phyloP scores from a whole-genome alignment of 257 asterid species.

The Prunella vulgaris region DNA sequence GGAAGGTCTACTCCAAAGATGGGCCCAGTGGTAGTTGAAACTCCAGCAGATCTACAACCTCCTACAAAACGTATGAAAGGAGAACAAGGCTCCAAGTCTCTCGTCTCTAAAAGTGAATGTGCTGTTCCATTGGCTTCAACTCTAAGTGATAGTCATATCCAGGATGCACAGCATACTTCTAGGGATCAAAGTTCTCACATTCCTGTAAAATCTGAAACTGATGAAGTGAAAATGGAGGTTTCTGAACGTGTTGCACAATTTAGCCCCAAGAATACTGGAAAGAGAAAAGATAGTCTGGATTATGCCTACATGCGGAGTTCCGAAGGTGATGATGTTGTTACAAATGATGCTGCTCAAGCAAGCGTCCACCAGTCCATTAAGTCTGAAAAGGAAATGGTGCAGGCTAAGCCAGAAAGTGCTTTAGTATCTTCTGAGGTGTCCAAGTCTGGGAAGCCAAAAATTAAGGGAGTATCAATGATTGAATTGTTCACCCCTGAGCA shows the following conservation, averaged over 20 bases:
- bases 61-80: slow-evolving; percentile 72
- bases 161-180: slow-evolving; percentile 35
- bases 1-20: slow-evolving; percentile 38
- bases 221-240: slow-evolving; percentile 53
- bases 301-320: slow-evolving; percentile 39
- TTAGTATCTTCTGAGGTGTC: slow-evolving; percentile 54
- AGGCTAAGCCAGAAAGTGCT: slow-evolving; percentile 46
- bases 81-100: slow-evolving; percentile 47
- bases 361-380: slow-evolving; percentile 42
- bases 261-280: slow-evolving; percentile 35
- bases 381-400: slow-evolving; percentile 56
- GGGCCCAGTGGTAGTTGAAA: slow-evolving; percentile 38
- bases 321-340: slow-evolving; percentile 37
- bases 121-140: slow-evolving; percentile 35
- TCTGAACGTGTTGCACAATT: slow-evolving; percentile 36
- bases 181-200: slow-evolving; percentile 30
- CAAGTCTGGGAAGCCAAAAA: slow-evolving; percentile 90
- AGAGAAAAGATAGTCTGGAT: slow-evolving; percentile 41
- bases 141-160: slow-evolving; percentile 35
- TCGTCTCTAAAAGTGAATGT: slow-evolving; percentile 38
- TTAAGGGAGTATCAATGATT: slow-evolving; percentile 87
- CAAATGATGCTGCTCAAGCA: slow-evolving; percentile 36
- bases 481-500: slow-evolving; percentile 92
- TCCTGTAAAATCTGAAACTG: slow-evolving; percentile 44
- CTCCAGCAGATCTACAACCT: slow-evolving; percentile 60